These are phyloP conservation scores for Malassezia globosa DNA, from an alignment of 1,284 basidiomycete species.

Conservation along the genomic window DNA sequence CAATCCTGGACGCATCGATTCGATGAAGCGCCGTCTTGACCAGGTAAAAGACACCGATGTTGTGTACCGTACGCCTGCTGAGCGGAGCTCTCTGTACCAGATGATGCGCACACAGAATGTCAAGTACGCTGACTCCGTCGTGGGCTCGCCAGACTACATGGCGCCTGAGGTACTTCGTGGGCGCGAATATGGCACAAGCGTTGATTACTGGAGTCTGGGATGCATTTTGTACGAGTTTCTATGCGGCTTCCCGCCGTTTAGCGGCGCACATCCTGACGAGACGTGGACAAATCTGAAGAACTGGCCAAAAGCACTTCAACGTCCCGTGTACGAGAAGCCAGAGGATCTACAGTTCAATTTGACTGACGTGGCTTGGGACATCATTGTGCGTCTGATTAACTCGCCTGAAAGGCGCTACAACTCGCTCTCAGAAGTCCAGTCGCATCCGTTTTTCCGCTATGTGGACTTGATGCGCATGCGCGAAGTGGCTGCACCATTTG, in stretches of 20 bases:
- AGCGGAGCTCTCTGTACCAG: slow-evolving; percentile 86
- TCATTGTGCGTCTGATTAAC: slow-evolving; percentile 55
- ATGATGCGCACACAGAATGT: slow-evolving; percentile 82
- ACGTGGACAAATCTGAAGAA: slow-evolving; percentile 99
- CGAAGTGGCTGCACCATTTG: slow-evolving; percentile 73
- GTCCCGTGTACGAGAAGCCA: slow-evolving; percentile 88
- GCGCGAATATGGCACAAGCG: slow-evolving; percentile 84
- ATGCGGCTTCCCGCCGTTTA: slow-evolving; percentile 84
- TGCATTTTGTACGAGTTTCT: slow-evolving; percentile 95
- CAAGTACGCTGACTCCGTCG: slow-evolving; percentile 84
- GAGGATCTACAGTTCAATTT: slow-evolving; percentile 97
- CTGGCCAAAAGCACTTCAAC: slow-evolving; percentile 74
- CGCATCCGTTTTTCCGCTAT: slow-evolving; percentile 72
- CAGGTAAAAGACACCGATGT: slow-evolving; percentile 89
- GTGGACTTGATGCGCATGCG: slow-evolving; percentile 70
- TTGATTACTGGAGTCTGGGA: slow-evolving; percentile 97
- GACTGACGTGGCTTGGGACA: slow-evolving; percentile 81
- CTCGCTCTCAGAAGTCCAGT: slow-evolving; percentile 61
- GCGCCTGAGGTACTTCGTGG: slow-evolving; percentile 76
- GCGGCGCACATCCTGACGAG: slow-evolving; percentile 86
- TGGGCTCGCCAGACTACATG: slow-evolving; percentile 89
- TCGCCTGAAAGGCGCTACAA: slow-evolving; percentile 70
- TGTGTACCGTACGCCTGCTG: slow-evolving; percentile 81
- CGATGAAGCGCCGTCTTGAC: slow-evolving; percentile 86
- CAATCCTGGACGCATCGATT: slow-evolving; percentile 89